Evolutionary conservation across 371 early-diverging fungal genomes (phyloP).

Genomic region (Mortierella sp.): DNA sequence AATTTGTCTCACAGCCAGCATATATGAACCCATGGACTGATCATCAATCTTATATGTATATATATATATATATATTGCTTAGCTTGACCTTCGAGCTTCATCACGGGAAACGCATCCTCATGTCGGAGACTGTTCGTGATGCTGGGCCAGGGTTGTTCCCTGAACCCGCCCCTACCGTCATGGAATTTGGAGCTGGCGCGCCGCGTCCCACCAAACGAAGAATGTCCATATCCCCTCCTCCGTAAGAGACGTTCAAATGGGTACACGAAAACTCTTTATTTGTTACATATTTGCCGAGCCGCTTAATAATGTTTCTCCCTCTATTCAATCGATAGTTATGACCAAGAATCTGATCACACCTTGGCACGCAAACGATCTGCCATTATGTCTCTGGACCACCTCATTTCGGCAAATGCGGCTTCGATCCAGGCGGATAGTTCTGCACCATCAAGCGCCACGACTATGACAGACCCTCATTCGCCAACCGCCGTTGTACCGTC

Average conservation of each 20-base stretch:
- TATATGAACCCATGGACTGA: background rate
- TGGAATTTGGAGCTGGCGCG: constrained; percentile 16
- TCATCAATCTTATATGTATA: background rate
- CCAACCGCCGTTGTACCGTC: constrained; percentile 50
- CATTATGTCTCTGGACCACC: constrained; percentile 39
- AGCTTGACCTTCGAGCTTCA: constrained; percentile 48
- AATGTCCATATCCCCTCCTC: constrained; percentile 17
- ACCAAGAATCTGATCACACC: background rate
- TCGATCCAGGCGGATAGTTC: background rate
- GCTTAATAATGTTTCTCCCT: background rate
- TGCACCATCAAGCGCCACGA: background rate
- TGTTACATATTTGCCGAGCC: background rate
- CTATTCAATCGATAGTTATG: constrained; percentile 6
- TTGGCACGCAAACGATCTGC: constrained; percentile 39
- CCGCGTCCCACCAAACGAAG: constrained; percentile 29
- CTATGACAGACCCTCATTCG: constrained; percentile 31
- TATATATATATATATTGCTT: background rate
- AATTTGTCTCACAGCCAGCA: background rate
- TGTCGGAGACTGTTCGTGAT: constrained; percentile 43
- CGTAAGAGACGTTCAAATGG: constrained; percentile 10
- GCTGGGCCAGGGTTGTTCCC: constrained; percentile 44
- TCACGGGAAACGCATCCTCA: constrained; percentile 48
- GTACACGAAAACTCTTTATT: too few relatives aligned
- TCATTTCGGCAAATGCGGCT: constrained; percentile 23
- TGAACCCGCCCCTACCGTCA: constrained; percentile 14